Evolutionary conservation across 495 filamentous ascomycete genomes (phyloP).

Genomic region (Penicillium dipodomyicola): DNA sequence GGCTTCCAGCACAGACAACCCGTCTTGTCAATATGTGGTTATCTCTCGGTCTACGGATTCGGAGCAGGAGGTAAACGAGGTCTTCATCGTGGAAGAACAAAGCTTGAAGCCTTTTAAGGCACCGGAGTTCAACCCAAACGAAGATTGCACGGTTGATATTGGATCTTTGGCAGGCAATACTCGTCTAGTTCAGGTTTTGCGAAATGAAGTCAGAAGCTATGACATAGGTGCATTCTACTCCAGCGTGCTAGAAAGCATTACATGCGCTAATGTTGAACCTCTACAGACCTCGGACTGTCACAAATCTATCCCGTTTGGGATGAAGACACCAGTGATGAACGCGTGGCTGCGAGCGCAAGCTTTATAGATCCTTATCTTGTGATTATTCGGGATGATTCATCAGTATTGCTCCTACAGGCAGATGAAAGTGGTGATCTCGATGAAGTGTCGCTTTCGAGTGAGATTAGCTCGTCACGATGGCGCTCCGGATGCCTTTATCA

Average conservation of each 20-base stretch:
- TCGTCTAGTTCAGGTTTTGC: constrained; percentile 80
- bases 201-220: constrained; percentile 80
- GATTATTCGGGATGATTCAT: constrained; percentile 77
- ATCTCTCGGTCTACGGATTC: constrained; percentile 29
- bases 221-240: constrained; percentile 66
- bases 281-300: constrained; percentile 71
- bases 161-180: constrained; percentile 69
- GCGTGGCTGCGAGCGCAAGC: constrained; percentile 73
- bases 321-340: constrained; percentile 77
- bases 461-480: constrained; percentile 63
- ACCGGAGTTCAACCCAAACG: constrained; percentile 84
- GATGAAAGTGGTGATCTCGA: constrained; percentile 83
- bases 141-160: constrained; percentile 77
- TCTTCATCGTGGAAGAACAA: constrained; percentile 33
- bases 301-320: constrained; percentile 91
- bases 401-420: constrained; percentile 68
- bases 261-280: constrained; percentile 11
- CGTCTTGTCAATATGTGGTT: constrained; percentile 38
- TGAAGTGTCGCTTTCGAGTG: constrained; percentile 63
- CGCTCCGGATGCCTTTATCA: constrained; percentile 75
- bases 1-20: constrained; percentile 42
- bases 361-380: constrained; percentile 87
- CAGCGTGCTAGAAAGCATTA: background rate
- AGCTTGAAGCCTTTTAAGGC: constrained; percentile 37
- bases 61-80: constrained; percentile 43